Conservation (phyloP, 768 basidiomycete species). For the Boletus coccyginus region DNA sequence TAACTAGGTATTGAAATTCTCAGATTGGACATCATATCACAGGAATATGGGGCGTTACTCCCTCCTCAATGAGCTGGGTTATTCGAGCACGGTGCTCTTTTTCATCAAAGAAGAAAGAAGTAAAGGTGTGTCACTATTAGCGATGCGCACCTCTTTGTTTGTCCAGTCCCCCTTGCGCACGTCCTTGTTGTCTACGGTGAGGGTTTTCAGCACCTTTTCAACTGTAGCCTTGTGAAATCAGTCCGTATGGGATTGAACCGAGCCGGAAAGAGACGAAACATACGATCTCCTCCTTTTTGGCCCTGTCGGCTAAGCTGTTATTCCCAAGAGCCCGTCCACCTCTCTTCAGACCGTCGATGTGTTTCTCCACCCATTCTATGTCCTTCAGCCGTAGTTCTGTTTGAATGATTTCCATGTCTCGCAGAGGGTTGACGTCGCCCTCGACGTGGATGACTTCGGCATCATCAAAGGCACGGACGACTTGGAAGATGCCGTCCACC, state of each 20-base stretch:
- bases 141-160: conserved; percentile 84
- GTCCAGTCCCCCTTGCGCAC: conserved; percentile 92
- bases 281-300: conserved; percentile 94
- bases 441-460: conserved; percentile 99
- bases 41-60: conserved; percentile 83
- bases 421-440: conserved; percentile 92
- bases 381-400: conserved; percentile 95
- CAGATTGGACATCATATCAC: conserved; percentile 61
- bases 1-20: conserved; percentile 18
- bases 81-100: conserved; percentile 78
- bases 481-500: conserved; percentile 99
- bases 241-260: conserved; percentile 9
- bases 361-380: conserved; percentile 98
- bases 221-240: conserved; percentile 59
- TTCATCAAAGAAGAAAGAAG: conserved; percentile 47
- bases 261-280: conserved; percentile 23
- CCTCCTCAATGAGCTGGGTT: conserved; percentile 97
- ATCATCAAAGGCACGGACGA: conserved; percentile 97
- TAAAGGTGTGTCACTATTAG: background rate
- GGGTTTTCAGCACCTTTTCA: conserved; percentile 77
- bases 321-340: conserved; percentile 67
- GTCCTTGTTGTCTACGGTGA: conserved; percentile 83
- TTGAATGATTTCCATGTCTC: conserved; percentile 97
- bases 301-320: conserved; percentile 84
- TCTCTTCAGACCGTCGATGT: conserved; percentile 76